Conservation (phyloP, 345 rosid species). For the Angophora floribunda region DNA sequence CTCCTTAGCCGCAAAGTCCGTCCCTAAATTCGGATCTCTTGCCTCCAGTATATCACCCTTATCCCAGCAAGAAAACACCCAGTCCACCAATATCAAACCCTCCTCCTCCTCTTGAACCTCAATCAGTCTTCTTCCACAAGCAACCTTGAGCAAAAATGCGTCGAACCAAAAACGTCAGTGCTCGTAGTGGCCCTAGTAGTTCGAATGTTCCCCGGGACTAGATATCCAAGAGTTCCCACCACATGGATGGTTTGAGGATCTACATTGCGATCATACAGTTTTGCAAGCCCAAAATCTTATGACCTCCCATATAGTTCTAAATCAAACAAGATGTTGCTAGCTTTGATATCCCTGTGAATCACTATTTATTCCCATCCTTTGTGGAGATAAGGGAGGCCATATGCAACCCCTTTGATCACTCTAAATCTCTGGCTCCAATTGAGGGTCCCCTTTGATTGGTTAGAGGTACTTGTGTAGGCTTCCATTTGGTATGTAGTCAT, state of each 20-base stretch:
- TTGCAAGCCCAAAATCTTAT: constrained; percentile 43
- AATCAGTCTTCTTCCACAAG: constrained; percentile 34
- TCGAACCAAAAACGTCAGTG: constrained; percentile 34
- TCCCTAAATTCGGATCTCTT: constrained; percentile 20
- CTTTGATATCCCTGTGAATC: constrained; percentile 36
- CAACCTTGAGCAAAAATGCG: constrained; percentile 29
- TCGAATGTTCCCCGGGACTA: constrained; percentile 32
- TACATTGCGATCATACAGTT: constrained; percentile 19
- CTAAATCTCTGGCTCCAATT: constrained; percentile 24
- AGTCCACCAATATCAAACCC: constrained; percentile 19
- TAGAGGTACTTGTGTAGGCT: constrained; percentile 41
- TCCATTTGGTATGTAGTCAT: constrained; percentile 48
- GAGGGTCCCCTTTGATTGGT: constrained; percentile 14
- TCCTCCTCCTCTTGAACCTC: constrained; percentile 2
- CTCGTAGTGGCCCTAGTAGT: constrained; percentile 24
- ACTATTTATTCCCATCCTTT: constrained; percentile 37
- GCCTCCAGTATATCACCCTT: constrained; percentile 9
- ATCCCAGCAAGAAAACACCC: constrained; percentile 23
- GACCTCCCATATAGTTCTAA: constrained; percentile 18
- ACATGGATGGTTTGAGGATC: constrained; percentile 25
- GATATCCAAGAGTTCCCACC: constrained; percentile 39
- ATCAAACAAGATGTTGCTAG: constrained; percentile 36
- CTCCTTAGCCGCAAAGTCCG: constrained; percentile 2
- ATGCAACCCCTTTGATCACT: constrained; percentile 34
- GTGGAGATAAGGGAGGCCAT: constrained; percentile 31